A percentile compares a stretch with the other conserved stretches of the same genome.
Evolutionary conservation across 2,329 filamentous ascomycete genomes (phyloP).

Genomic region (Sordariomycetes sp.): DNA sequence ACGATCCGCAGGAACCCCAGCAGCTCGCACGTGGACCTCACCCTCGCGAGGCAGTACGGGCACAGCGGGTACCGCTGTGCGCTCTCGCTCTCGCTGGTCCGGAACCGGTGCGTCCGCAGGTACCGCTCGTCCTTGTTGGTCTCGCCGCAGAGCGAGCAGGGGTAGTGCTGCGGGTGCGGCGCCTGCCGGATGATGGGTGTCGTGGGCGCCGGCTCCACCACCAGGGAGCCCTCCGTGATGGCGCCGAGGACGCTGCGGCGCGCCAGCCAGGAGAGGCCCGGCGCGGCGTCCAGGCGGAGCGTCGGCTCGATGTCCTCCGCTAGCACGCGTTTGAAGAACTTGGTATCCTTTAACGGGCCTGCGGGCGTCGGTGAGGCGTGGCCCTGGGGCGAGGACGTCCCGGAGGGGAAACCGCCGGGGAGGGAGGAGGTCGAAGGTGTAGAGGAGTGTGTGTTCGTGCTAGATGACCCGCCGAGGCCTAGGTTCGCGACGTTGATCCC

Average conservation of each 20-base stretch:
- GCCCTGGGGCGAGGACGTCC: conserved; percentile 14
- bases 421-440: conserved; percentile 33
- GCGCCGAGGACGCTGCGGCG: conserved; percentile 74
- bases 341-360: conserved; percentile 72
- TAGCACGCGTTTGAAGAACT: conserved; percentile 85
- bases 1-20: conserved; percentile 84
- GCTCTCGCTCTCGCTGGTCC: conserved; percentile 75
- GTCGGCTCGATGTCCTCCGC: conserved; percentile 93
- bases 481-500: conserved; percentile 29
- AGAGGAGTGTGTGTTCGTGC: conserved; percentile 34
- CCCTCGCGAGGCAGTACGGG: conserved; percentile 71
- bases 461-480: conserved; percentile 17
- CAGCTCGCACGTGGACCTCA: conserved; percentile 86
- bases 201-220: conserved; percentile 78
- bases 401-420: conserved; percentile 24
- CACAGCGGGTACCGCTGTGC: conserved; percentile 87
- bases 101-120: conserved; percentile 75
- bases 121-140: conserved; percentile 59
- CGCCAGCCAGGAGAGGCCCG: conserved; percentile 87
- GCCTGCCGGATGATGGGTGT: conserved; percentile 37
- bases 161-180: conserved; percentile 44
- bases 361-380: conserved; percentile 21
- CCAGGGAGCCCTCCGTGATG: conserved; percentile 73
- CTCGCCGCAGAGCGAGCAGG: conserved; percentile 87
- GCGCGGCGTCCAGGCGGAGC: conserved; percentile 76